A percentile compares a stretch with the other conserved stretches of the same genome.
These are phyloP conservation scores for Hypholoma sublateritium DNA, from an alignment of 768 basidiomycete species.

Conservation along the genomic window DNA sequence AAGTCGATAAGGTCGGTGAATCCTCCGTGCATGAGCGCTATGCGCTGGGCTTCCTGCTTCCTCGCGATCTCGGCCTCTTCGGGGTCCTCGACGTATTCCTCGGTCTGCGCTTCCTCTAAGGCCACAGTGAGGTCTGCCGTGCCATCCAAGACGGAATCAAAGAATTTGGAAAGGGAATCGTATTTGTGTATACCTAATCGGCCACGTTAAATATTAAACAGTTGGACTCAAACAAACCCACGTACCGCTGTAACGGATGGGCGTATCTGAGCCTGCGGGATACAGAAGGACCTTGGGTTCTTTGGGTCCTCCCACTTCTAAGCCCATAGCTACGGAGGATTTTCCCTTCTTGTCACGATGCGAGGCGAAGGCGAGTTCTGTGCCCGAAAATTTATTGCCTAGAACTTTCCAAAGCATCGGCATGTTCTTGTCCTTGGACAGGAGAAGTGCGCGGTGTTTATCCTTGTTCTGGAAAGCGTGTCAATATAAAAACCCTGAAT, in stretches of 20 bases:
- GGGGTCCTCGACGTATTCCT: slow-evolving; percentile 39
- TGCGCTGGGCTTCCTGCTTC: slow-evolving; percentile 52
- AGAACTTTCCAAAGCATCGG: slow-evolving; percentile 83
- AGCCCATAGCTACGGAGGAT: slow-evolving; percentile 56
- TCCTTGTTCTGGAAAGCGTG: slow-evolving; percentile 26
- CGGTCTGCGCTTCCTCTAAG: slow-evolving; percentile 38
- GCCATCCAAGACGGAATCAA: slow-evolving; percentile 69
- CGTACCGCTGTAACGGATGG: slow-evolving; percentile 68
- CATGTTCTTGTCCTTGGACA: slow-evolving; percentile 74
- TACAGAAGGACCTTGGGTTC: slow-evolving; percentile 73
- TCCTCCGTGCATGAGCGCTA: slow-evolving; percentile 51
- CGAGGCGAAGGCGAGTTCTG: slow-evolving; percentile 56
- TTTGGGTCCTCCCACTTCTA: slow-evolving; percentile 52
- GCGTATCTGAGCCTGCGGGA: slow-evolving; percentile 53
- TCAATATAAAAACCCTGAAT: background rate
- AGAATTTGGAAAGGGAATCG: slow-evolving; percentile 72
- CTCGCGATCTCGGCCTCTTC: slow-evolving; percentile 47
- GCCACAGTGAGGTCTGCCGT: slow-evolving; percentile 52
- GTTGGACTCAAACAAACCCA: background rate
- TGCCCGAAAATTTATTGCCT: slow-evolving; percentile 65
- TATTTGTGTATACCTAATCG: slow-evolving; percentile 65
- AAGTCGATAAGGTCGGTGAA: slow-evolving; percentile 51
- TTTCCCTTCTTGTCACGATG: slow-evolving; percentile 68
- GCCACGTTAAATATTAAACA: background rate
- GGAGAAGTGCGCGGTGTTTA: slow-evolving; percentile 59